Conservation (phyloP, 305 asterid genomes). For the Ilex paraguariensis region DNA sequence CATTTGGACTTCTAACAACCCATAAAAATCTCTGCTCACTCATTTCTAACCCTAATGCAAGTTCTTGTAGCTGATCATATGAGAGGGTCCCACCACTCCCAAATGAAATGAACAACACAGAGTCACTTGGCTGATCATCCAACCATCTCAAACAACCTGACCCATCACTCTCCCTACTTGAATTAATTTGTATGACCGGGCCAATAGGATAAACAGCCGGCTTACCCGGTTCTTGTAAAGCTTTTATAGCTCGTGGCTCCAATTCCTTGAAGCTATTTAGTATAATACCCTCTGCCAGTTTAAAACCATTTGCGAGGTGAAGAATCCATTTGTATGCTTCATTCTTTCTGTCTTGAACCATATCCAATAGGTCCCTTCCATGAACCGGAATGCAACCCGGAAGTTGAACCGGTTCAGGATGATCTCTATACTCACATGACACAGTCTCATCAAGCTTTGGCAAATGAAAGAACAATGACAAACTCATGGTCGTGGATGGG, state of each 20-base stretch:
- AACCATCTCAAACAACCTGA: constrained; percentile 48
- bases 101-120: constrained; percentile 66
- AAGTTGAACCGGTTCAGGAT: constrained; percentile 42
- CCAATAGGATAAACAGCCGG: constrained; percentile 64
- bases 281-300: constrained; percentile 51
- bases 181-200: constrained; percentile 43
- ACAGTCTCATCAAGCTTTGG: constrained; percentile 1
- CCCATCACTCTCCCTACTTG: constrained; percentile 5
- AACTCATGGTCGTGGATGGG: constrained; percentile 54
- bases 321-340: constrained; percentile 65
- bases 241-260: constrained; percentile 52
- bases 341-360: constrained; percentile 61
- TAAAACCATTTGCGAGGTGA: constrained; percentile 43
- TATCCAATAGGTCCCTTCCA: constrained; percentile 61
- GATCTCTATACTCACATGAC: constrained; percentile 47
- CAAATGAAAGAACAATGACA: constrained; percentile 45
- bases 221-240: constrained; percentile 26
- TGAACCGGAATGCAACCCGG: constrained; percentile 67
- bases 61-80: constrained; percentile 47
- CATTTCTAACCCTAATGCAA: constrained; percentile 61
- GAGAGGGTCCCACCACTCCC: constrained; percentile 86
- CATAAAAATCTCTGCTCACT: too few species aligned
- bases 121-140: constrained; percentile 61
- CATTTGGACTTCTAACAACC: constrained; percentile 32
- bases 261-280: constrained; percentile 24